These are phyloP conservation scores for Bathelium albidoporum DNA, from an alignment of 495 filamentous ascomycete species.

Conservation along the genomic window DNA sequence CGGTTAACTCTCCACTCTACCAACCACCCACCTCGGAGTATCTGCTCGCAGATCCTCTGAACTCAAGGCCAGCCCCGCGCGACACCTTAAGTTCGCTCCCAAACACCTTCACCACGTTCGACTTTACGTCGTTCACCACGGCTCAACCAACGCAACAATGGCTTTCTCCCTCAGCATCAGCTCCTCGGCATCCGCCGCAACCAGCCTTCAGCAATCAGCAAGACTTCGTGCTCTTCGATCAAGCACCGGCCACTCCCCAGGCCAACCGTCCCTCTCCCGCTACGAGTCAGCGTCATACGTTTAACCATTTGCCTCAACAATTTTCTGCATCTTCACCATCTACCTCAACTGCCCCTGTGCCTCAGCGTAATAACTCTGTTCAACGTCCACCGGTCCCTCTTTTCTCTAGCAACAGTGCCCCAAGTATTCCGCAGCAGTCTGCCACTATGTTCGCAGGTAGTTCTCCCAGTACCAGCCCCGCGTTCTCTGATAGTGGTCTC, in stretches of 20 bases:
- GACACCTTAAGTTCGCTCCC: conserved; percentile 40
- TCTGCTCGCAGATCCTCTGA: conserved; percentile 45
- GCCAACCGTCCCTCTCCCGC: conserved; percentile 26
- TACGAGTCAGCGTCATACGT: conserved; percentile 29
- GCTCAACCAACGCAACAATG: conserved; percentile 53
- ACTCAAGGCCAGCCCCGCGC: conserved; percentile 44
- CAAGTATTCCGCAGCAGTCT: conserved; percentile 6
- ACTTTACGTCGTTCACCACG: conserved; percentile 55
- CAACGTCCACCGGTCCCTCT: conserved; percentile 46
- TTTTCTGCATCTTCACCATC: conserved; percentile 18
- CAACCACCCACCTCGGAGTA: conserved; percentile 25
- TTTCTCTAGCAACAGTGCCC: conserved; percentile 22
- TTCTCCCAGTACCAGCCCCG: conserved; percentile 3
- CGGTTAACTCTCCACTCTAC: conserved; percentile 31
- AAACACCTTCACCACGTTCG: conserved; percentile 40
- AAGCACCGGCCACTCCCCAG: conserved; percentile 22
- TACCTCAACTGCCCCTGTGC: not conserved
- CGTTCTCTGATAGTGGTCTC: conserved; percentile 5
- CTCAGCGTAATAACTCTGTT: not conserved
- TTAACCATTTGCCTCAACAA: conserved; percentile 25
- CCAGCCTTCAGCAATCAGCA: conserved; percentile 28
- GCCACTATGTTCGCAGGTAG: conserved; percentile 22
- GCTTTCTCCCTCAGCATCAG: conserved; percentile 47
- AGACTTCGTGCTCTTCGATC: conserved; percentile 37
- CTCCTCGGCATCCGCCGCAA: conserved; percentile 23